Base-by-base conservation (phyloP, 352 stramenopile genomes). In the Globisporangium yorkense region DNA sequence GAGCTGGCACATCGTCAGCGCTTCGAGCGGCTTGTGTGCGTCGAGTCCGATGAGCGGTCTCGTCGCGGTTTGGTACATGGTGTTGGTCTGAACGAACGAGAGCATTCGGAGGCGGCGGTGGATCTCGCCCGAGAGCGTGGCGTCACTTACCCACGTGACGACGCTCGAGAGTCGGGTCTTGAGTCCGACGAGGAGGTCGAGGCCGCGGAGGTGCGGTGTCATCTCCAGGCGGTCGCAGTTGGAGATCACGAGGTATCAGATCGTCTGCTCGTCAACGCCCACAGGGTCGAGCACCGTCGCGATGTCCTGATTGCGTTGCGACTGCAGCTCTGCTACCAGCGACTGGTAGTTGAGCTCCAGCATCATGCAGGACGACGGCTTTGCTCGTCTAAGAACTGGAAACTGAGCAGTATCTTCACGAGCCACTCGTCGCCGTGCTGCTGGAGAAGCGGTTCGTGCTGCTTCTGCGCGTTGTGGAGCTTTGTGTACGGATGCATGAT, bases 331-430 rank as follows among this genome's bases (percentile, higher is more conserved):
- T 50, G 45, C 13, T 50, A 20, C 12, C n/a, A 50, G 27, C 12
- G 45, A 2, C n/a, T 21, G 27, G 13, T 44, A 59, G 44, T 43
- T 29, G 43, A 59, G 33, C n/a, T 59, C 43, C 4, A 59, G 54
- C n/a, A 59, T 13, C 4, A 33, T 43, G 5, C 54, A 27, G 1
- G 24, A 59, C 18, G 54, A 35, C 6, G 43, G 31, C 10, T 51
- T n/a, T 31, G 29, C 20, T 9, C 46, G 2, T 51, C 45, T 2
- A 54, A 29, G 10, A 55, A 55, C 56, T 53, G 56, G 24, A 41
- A 55, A n/a, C 50, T 29, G 24, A 56, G 56, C 21, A 61, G 56
- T 47, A 55, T 50, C 5, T n/a, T 40, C 33, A 50, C 56, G 35
- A 55, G 41, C 46, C 46, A 55, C 27, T 18, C 12, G 37, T 61